Conservation (phyloP, 257 asterid genomes). For the Oldenlandia corymbosa region DNA sequence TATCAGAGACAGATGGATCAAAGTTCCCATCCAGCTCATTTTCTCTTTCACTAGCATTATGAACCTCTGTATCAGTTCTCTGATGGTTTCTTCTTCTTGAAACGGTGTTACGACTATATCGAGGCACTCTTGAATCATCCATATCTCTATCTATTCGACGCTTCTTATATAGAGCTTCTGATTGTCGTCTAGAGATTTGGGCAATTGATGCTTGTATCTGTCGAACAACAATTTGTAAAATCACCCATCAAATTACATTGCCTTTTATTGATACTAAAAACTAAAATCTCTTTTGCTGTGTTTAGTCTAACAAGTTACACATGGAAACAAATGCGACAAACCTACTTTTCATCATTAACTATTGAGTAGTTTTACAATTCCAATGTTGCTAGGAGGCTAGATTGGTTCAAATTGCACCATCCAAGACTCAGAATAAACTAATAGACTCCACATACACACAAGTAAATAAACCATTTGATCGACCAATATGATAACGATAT, state of each 20-base stretch:
- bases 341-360: neutral
- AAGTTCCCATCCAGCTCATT: slow-evolving; percentile 26
- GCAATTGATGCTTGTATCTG: slow-evolving; percentile 43
- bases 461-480: neutral
- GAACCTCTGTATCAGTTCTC: slow-evolving; percentile 17
- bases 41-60: slow-evolving; percentile 25
- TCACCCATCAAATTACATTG: neutral
- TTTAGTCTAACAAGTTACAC: no score
- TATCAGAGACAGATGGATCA: slow-evolving; percentile 22
- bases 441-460: neutral
- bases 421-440: neutral
- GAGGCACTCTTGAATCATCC: slow-evolving; percentile 18
- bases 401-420: neutral
- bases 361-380: neutral
- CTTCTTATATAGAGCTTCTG: slow-evolving; percentile 35
- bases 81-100: slow-evolving; percentile 28
- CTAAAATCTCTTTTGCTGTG: no score
- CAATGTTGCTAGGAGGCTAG: neutral
- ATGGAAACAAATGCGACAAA: neutral
- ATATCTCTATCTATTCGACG: slow-evolving; percentile 26
- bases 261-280: no score
- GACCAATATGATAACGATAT: neutral
- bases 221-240: slow-evolving; percentile 8
- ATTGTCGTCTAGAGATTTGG: slow-evolving; percentile 31
- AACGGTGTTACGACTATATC: slow-evolving; percentile 16